phyloP scores from a whole-genome alignment of 2,329 filamentous ascomycete species.

The Botrytis tulipae region DNA sequence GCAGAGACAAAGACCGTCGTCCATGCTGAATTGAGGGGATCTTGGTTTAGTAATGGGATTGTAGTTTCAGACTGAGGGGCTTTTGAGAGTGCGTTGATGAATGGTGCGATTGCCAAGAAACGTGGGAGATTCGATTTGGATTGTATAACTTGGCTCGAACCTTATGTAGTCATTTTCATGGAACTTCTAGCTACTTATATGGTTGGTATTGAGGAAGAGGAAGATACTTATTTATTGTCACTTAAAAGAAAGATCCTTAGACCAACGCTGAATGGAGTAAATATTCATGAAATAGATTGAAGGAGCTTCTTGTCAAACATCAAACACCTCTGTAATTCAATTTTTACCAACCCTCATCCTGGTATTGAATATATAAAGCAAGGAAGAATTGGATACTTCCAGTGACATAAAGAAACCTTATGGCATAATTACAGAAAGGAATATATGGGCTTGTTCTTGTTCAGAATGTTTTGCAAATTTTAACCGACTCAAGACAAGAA shows the following conservation, averaged over 20 bases:
- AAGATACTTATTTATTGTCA: not conserved
- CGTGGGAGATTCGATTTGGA: not conserved
- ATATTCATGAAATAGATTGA: too few species aligned
- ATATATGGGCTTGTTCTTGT: not conserved
- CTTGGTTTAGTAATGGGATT: not conserved
- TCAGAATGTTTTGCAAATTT: too few species aligned
- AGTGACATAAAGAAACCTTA: accelerated
- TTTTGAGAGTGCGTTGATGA: too few species aligned
- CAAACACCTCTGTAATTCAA: not conserved
- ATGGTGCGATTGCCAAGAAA: not conserved
- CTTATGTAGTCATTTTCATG: accelerated
- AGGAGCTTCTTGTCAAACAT: too few species aligned
- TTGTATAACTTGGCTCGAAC: accelerated
- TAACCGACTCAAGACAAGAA: too few species aligned
- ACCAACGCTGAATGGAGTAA: too few species aligned
- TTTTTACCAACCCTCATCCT: not conserved
- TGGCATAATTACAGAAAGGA: not conserved
- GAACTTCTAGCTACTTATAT: not conserved
- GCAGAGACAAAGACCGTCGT: not conserved
- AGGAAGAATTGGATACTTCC: accelerated
- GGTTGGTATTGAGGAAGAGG: not conserved
- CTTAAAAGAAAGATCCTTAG: not conserved
- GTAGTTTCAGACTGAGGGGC: too few species aligned
- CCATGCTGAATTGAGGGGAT: not conserved
- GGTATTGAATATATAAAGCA: accelerated